Evolutionary conservation across 192 early-diverging fungal genomes (phyloP).

Genomic region (Rhizophagus clarus): DNA sequence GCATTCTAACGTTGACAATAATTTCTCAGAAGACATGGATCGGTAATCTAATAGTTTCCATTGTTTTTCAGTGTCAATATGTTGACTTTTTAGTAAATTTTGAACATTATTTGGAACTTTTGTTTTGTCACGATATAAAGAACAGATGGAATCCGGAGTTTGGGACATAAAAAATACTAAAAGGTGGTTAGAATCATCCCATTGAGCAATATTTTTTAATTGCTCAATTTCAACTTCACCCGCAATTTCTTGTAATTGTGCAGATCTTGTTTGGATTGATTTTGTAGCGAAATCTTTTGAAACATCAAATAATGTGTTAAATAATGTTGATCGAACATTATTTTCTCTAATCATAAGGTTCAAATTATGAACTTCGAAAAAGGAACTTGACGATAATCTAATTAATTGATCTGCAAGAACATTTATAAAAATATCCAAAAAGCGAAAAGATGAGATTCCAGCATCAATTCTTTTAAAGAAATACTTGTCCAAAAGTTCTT

Average conservation of each 20-base stretch:
- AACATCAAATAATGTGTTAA: slow-evolving; percentile 11
- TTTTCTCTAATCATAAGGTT: slow-evolving; percentile 6
- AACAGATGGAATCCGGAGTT: slow-evolving; percentile 31
- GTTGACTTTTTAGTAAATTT: slow-evolving; percentile 27
- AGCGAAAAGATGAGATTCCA: background rate
- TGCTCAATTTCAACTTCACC: background rate
- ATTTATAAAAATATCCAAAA: slow-evolving; percentile 28
- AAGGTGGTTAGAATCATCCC: slow-evolving; percentile 33
- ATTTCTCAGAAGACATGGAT: background rate
- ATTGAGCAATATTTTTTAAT: background rate
- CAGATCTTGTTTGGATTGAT: background rate
- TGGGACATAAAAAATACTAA: slow-evolving; percentile 33
- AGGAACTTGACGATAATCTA: slow-evolving; percentile 26
- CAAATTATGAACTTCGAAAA: slow-evolving; percentile 23
- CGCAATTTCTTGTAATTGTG: slow-evolving; percentile 19
- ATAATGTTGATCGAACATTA: slow-evolving; percentile 23
- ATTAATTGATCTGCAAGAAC: slow-evolving; percentile 29
- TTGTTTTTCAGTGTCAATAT: background rate
- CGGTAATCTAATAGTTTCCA: slow-evolving; percentile 26
- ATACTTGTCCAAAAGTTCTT: slow-evolving; percentile 11
- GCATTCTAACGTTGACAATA: slow-evolving; percentile 20
- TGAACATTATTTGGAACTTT: slow-evolving; percentile 25
- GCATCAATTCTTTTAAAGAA: slow-evolving; percentile 10
- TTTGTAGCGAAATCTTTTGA: slow-evolving; percentile 34
- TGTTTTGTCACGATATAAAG: slow-evolving; percentile 23